Evolutionary conservation across 2,329 filamentous ascomycete genomes (phyloP).

Genomic region (Cercospora sp.): DNA sequence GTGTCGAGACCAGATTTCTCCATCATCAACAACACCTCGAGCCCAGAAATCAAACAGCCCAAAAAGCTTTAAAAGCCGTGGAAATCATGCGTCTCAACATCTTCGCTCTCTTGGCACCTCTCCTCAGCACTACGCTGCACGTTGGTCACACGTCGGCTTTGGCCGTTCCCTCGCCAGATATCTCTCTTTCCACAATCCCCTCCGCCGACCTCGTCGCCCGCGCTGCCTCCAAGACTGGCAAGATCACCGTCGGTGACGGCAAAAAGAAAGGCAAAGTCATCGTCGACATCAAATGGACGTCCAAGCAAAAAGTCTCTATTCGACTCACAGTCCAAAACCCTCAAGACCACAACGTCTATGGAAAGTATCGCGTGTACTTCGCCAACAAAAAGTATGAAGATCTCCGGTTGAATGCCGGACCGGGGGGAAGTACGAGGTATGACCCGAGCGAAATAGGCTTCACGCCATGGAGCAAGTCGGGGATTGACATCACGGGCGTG

Average conservation of each 20-base stretch:
- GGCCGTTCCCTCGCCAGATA: not conserved
- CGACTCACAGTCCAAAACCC: not conserved
- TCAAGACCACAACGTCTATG: not conserved
- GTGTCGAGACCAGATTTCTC: not conserved
- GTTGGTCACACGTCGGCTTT: not conserved
- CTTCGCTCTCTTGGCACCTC: not conserved
- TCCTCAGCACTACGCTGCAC: not conserved
- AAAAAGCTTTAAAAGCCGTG: not conserved
- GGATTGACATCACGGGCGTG: not conserved
- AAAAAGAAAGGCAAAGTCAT: conserved; percentile 1
- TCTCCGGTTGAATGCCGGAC: not conserved
- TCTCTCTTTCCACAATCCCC: not conserved
- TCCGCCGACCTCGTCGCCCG: not conserved
- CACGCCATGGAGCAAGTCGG: not conserved
- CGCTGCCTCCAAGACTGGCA: not conserved
- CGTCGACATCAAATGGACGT: not conserved
- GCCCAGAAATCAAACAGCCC: not conserved
- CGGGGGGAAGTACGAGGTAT: not conserved
- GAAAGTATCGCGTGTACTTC: not conserved
- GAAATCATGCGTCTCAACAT: not conserved
- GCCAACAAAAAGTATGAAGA: not conserved
- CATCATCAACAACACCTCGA: not conserved
- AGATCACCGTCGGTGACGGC: not conserved
- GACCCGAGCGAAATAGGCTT: not conserved
- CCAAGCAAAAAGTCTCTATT: not conserved